These are phyloP conservation scores for Macrolepiota albuminosa DNA, from an alignment of 768 basidiomycete species.

Conservation along the genomic window DNA sequence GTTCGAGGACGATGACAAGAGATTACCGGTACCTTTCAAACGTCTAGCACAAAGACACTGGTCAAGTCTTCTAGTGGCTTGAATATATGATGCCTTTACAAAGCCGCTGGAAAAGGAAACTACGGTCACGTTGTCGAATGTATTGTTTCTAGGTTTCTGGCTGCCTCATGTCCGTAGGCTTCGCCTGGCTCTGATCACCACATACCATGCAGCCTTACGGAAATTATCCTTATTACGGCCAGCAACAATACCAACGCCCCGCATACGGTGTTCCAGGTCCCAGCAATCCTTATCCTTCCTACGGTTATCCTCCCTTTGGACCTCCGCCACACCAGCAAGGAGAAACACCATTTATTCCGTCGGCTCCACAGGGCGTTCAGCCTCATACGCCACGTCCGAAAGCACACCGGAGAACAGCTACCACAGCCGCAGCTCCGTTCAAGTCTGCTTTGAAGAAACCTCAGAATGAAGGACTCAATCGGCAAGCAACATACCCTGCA, in stretches of 20 bases:
- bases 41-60: not conserved
- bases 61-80: not conserved
- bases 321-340: slow-evolving; percentile 21
- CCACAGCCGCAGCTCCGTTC: slow-evolving; percentile 26
- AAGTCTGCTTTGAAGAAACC: slow-evolving; percentile 59
- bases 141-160: not conserved
- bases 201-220: slow-evolving; percentile 29
- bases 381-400: slow-evolving; percentile 23
- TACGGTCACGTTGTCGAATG: slow-evolving; percentile 20
- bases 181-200: slow-evolving; percentile 1
- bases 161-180: slow-evolving; percentile 5
- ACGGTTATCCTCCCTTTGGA: slow-evolving; percentile 22
- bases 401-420: slow-evolving; percentile 30
- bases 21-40: not conserved
- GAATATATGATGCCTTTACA: not conserved
- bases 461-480: slow-evolving; percentile 18
- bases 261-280: slow-evolving; percentile 31
- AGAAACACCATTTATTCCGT: slow-evolving; percentile 16
- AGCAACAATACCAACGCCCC: slow-evolving; percentile 38
- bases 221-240: slow-evolving; percentile 41
- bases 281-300: slow-evolving; percentile 34
- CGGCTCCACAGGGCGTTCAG: slow-evolving; percentile 6
- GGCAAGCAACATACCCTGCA: slow-evolving; percentile 20
- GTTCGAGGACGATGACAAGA: not conserved
- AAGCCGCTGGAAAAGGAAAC: slow-evolving; percentile 30